A percentile compares a stretch with the other conserved stretches of the same genome.
phyloP scores from a whole-genome alignment of 2,329 filamentous ascomycete genomes.

The Catunica adiposa region DNA sequence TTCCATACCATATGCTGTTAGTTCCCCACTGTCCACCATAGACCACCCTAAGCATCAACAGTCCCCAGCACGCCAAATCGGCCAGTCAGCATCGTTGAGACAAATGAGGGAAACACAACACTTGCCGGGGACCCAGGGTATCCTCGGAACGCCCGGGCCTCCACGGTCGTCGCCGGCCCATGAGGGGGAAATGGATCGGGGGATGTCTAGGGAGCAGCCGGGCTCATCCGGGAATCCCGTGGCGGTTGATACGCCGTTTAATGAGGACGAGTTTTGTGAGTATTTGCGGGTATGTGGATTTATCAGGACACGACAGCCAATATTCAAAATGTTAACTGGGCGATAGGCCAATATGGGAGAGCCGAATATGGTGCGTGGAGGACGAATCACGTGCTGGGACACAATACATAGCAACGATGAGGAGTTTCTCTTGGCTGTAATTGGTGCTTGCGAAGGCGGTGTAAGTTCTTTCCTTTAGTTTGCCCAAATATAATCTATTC shows the following conservation, averaged over 20 bases:
- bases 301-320: neutral
- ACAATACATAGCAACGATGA: slow-evolving; percentile 11
- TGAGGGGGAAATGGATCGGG: too few relatives aligned
- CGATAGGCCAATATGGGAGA: neutral
- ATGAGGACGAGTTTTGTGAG: slow-evolving; percentile 1
- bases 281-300: neutral
- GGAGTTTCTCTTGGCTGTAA: slow-evolving; percentile 12
- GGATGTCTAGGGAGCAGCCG: neutral
- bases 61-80: too few relatives aligned
- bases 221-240: neutral
- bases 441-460: slow-evolving; percentile 13
- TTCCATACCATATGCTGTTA: too few relatives aligned
- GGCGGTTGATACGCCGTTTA: neutral
- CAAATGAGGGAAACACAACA: too few relatives aligned
- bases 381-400: slow-evolving; percentile 14
- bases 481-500: neutral
- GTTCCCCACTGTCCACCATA: too few relatives aligned
- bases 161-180: too few relatives aligned
- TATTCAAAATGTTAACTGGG: neutral
- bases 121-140: too few relatives aligned
- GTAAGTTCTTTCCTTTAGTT: neutral
- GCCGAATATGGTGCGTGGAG: slow-evolving; percentile 6
- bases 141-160: too few relatives aligned
- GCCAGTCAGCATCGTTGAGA: too few relatives aligned
- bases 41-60: too few relatives aligned